phyloP scores from a whole-genome alignment of 129 eudicot species.

The Flaveria sonorensis region DNA sequence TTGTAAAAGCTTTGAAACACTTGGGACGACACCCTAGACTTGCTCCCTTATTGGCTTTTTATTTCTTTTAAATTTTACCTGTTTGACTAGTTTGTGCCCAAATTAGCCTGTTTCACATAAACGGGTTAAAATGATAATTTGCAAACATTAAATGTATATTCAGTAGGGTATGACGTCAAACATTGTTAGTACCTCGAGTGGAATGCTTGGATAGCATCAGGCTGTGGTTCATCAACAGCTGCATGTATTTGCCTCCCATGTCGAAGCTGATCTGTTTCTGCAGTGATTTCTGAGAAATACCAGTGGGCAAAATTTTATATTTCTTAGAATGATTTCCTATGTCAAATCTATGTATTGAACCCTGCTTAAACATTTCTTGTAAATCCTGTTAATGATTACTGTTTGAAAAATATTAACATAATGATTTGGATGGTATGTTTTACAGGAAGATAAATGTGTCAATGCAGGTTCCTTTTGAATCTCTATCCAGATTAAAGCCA shows the following conservation, averaged over 20 bases:
- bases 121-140: not conserved
- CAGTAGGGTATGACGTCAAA: too few species aligned
- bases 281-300: constrained; percentile 52
- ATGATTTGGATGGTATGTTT: not conserved
- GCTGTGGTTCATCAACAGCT: constrained; percentile 64
- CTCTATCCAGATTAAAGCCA: not conserved
- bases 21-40: not conserved
- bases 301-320: not conserved
- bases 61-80: not conserved
- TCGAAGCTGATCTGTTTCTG: constrained; percentile 71
- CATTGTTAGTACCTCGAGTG: constrained; percentile 48
- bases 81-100: not conserved
- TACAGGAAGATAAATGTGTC: not conserved
- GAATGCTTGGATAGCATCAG: constrained; percentile 58
- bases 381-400: constrained; percentile 4
- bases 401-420: not conserved
- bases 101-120: not conserved
- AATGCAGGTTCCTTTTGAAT: not conserved
- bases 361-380: not conserved
- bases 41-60: not conserved
- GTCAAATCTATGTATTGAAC: not conserved
- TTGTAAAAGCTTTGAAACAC: not conserved
- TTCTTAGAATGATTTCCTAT: not conserved
- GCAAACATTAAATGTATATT: not conserved
- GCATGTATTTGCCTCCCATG: constrained; percentile 66